These are phyloP conservation scores for Blastomyces gilchristii DNA, from an alignment of 2,329 filamentous ascomycete species.

Conservation along the genomic window DNA sequence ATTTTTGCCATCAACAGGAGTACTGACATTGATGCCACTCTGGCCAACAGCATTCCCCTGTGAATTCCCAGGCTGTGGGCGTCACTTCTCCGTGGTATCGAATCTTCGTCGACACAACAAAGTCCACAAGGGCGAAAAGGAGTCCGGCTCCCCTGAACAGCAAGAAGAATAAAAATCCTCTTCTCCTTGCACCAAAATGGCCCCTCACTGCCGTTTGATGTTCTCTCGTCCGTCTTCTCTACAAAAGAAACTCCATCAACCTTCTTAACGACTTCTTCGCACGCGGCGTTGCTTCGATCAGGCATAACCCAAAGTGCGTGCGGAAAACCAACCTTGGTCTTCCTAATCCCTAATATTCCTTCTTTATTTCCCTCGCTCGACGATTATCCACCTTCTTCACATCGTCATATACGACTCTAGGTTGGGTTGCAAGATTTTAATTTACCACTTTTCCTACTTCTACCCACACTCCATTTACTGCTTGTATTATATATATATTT, in stretches of 20 bases:
- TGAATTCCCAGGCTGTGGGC: conserved; percentile 86
- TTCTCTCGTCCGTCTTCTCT: background rate
- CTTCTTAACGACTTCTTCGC: background rate
- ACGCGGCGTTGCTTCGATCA: background rate
- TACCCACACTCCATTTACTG: background rate
- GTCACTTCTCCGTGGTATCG: conserved; percentile 94
- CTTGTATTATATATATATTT: conserved; percentile 1
- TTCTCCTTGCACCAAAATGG: conserved; percentile 1
- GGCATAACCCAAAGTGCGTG: background rate
- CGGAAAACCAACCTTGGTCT: background rate
- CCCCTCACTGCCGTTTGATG: conserved; percentile 7
- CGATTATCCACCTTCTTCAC: background rate
- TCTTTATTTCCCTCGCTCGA: background rate
- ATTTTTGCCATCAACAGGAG: background rate
- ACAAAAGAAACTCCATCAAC: conserved; percentile 1
- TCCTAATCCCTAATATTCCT: background rate
- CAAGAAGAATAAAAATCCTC: conserved; percentile 30
- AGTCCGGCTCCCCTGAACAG: conserved; percentile 31
- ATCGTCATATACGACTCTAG: background rate
- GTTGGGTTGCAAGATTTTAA: background rate
- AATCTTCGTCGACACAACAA: conserved; percentile 92
- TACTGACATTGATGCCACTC: background rate
- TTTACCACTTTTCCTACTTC: background rate
- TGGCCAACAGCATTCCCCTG: conserved; percentile 68
- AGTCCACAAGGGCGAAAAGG: conserved; percentile 66